Base-by-base conservation (phyloP, 208 protist species). In the Crithidia expoeki region DNA sequence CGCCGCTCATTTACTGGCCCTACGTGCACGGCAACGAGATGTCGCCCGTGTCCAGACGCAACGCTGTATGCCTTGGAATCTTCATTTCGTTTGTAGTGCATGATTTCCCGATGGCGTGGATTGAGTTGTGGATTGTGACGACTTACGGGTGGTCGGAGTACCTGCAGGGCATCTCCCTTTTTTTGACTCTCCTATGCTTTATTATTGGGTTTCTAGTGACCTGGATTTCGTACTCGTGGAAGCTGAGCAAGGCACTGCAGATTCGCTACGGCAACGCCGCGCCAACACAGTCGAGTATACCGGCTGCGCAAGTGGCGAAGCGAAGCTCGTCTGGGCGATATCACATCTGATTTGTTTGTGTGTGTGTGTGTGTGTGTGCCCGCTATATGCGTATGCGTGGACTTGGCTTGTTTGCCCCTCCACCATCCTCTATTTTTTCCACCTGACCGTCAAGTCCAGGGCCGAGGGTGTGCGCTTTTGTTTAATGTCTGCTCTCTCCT, bases 221-320 rank as follows among this genome's bases (percentile, higher is more conserved):
- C 14, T 96, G 89, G 92, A 53, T 94, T 0, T 53, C 61, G 14
- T 96, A 96, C 76, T 84, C 80, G 25, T 94, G 92, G 89, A 84
- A 83, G 61, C 36, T 92, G 53, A 91, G 86, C 68, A 93, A 89
- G 59, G 40, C 76, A 12, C 64, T 96, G 40, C 88, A 96, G 55
- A 77, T 88, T 7, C 79, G 74, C 32, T 94, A 76, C 55, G 80
- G 84, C 49, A 65, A 59, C 9, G 79, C 72, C 11, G 78, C 76
- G 4, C 60, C 51, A 3, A 81, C 66, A 44, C 61, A 61, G 19
- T 70, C 74, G 5, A 65, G 55, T 47, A 50, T 73, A 7, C 55
- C 65, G 16, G 62, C 66, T 11, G 65, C 62, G n/a, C 72, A 76
- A 42, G 36, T 70, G 17, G 62, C 56, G 23, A 36, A 16, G 23